Evolutionary conservation across 305 asterid genomes (phyloP), one percentile per base, ranked within the genome.

Genomic region (Nicotiana rustica): DNA sequence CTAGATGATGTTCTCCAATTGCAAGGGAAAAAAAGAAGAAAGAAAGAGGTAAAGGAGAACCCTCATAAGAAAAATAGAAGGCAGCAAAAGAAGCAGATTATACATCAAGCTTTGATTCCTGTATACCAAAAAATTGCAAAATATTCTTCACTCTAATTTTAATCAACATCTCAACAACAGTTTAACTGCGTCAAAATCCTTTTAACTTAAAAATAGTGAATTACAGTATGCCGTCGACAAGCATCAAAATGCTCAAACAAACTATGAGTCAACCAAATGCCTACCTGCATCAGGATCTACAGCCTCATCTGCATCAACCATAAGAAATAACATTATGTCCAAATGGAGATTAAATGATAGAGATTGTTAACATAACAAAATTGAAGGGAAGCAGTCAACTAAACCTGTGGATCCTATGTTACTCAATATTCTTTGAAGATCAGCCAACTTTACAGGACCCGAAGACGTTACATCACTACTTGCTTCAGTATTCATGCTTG

Each of bases 271-370:
- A 60, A 64, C 62, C 67, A 81, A 82, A 55, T 36, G 52, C 86
- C 82, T 92, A 96, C 99, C 98, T 82, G 96, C 96, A 86, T 96
- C 97, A 15, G 97, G 96, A 87, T 94, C 99, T 88, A 31, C 94
- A 10, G 83, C 87, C 86, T 83, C 90, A 86, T 78, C 97, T 91
- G 82, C 81, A 86, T 62, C 79, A 84, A 88, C 59, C 35, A 87
- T 66, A 85, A 79, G 78, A 56, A 29, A 38, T 64, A 85, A 8
- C 81, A 83, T 81, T 35, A 61, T 67, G 81, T 79, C 86, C 83
- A 85, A 49, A 38, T 80, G 79, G 35, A 62, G 83, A 73, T 77
- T 61, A 52, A 79, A 82, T 70, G n/a, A 78, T 67, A 85, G 64
- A 78, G 79, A 62, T 31, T 67, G 62, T 70, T 64, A 47, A 52